Evolutionary conservation across 768 basidiomycete genomes (phyloP).

Genomic region (Trametes gibbosa): DNA sequence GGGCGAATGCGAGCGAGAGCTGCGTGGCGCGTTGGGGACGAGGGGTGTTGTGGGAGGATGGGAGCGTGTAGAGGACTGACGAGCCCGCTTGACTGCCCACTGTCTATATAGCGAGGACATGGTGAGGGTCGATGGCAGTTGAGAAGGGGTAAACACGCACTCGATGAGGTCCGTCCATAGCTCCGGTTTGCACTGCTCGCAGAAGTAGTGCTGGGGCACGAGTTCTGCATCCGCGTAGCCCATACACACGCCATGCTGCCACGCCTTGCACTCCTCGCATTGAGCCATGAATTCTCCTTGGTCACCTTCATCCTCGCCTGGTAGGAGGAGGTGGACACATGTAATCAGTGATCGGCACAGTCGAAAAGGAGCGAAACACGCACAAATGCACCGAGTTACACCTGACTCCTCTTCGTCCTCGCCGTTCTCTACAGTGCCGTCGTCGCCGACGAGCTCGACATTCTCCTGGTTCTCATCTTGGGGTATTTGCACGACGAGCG

Average conservation of each 20-base stretch:
- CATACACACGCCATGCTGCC: constrained; percentile 98
- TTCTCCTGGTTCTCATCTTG: constrained; percentile 29
- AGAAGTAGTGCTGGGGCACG: constrained; percentile 83
- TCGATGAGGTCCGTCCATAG: constrained; percentile 78
- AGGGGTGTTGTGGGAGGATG: constrained; percentile 46
- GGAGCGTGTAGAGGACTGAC: constrained; percentile 62
- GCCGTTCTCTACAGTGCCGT: constrained; percentile 44
- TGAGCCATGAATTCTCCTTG: constrained; percentile 95
- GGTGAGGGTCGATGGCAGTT: constrained; percentile 18
- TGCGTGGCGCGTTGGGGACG: constrained; percentile 44
- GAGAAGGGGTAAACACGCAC: constrained; percentile 42
- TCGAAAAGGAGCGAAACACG: constrained; percentile 62
- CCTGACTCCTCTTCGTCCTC: constrained; percentile 57
- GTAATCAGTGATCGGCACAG: constrained; percentile 15
- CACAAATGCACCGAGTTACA: constrained; percentile 83
- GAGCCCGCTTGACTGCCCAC: constrained; percentile 53
- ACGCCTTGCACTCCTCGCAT: constrained; percentile 95
- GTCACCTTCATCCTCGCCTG: constrained; percentile 68
- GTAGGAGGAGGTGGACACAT: constrained; percentile 28
- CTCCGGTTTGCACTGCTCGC: constrained; percentile 90
- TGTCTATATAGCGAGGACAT: constrained; percentile 41
- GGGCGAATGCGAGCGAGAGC: constrained; percentile 77
- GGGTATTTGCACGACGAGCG: constrained; percentile 26
- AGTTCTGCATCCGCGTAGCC: constrained; percentile 79
- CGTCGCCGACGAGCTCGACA: constrained; percentile 31